A percentile compares a stretch with the other conserved stretches of the same genome.
These are phyloP conservation scores for Puya raimondii DNA, from an alignment of 176 grass and related monocot species.

Conservation along the genomic window DNA sequence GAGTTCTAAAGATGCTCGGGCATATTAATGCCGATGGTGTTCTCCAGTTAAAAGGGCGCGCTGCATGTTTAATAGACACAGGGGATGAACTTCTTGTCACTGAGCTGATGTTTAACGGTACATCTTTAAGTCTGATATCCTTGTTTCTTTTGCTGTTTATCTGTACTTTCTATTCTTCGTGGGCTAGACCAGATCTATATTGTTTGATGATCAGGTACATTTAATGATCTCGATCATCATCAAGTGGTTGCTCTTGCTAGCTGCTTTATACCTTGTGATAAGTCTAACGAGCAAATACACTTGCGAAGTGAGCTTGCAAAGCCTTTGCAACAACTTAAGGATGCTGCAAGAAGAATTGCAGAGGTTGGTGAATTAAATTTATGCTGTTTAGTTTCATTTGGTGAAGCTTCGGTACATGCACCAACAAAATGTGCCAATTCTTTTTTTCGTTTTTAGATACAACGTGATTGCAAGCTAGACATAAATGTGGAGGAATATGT, in stretches of 20 bases:
- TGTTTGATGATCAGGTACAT: slow-evolving; percentile 48
- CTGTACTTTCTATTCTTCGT: not conserved
- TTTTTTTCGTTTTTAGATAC: slow-evolving; percentile 50
- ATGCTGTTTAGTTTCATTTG: slow-evolving; percentile 15
- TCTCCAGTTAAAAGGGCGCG: slow-evolving; percentile 89
- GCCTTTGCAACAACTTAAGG: slow-evolving; percentile 86
- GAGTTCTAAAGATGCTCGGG: slow-evolving; percentile 92
- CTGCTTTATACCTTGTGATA: slow-evolving; percentile 94
- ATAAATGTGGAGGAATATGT: slow-evolving; percentile 95
- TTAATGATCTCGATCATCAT: slow-evolving; percentile 98
- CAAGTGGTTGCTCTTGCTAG: slow-evolving; percentile 83
- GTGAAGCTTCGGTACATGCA: not conserved
- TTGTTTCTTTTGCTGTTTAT: slow-evolving; percentile 3
- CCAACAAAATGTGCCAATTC: slow-evolving; percentile 18
- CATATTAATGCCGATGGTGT: slow-evolving; percentile 93
- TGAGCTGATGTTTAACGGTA: slow-evolving; percentile 99
- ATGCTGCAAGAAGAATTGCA: slow-evolving; percentile 95
- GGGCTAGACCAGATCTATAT: slow-evolving; percentile 3
- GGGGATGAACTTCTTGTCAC: slow-evolving; percentile 96
- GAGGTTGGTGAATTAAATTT: slow-evolving; percentile 47
- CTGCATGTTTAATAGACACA: slow-evolving; percentile 97
- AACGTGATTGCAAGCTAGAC: slow-evolving; percentile 96
- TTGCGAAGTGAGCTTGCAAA: slow-evolving; percentile 83
- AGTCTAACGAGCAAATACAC: slow-evolving; percentile 95
- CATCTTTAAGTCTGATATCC: not conserved